Percentiles rank a stretch among this genome's conserved stretches.
Conservation (phyloP, 192 early-diverging fungal species). For the Coemansia sp. region DNA sequence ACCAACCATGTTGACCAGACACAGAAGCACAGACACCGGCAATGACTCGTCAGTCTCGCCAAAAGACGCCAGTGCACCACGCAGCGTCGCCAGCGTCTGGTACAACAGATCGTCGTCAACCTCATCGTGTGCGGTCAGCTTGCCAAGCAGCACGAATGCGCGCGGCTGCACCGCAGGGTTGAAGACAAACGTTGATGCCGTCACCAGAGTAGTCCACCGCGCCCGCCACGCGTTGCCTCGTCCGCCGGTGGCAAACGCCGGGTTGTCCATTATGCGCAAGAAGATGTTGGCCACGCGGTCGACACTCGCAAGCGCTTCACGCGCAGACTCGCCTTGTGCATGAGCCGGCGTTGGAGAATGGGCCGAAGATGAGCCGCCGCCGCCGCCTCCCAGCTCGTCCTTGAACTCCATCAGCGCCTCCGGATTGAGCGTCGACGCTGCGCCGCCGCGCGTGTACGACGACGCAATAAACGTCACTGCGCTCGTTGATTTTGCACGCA, state of each 20-base stretch:
- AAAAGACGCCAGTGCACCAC: slow-evolving; percentile 81
- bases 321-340: slow-evolving; percentile 28
- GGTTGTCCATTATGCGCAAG: slow-evolving; percentile 57
- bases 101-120: slow-evolving; percentile 93
- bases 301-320: slow-evolving; percentile 53
- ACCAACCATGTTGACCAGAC: slow-evolving; percentile 85
- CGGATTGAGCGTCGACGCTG: slow-evolving; percentile 53
- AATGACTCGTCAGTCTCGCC: slow-evolving; percentile 78
- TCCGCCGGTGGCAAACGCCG: slow-evolving; percentile 55
- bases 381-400: slow-evolving; percentile 34
- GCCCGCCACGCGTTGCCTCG: slow-evolving; percentile 82
- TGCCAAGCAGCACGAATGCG: slow-evolving; percentile 88
- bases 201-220: slow-evolving; percentile 89
- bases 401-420: slow-evolving; percentile 55
- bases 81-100: slow-evolving; percentile 85
- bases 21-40: slow-evolving; percentile 85
- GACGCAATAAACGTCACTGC: slow-evolving; percentile 55
- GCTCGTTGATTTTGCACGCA: slow-evolving; percentile 54
- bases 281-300: slow-evolving; percentile 63
- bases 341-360: not conserved
- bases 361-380: not conserved
- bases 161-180: slow-evolving; percentile 93
- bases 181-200: slow-evolving; percentile 90
- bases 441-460: slow-evolving; percentile 54
- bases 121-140: slow-evolving; percentile 77